Evolutionary conservation across 805 yeast genomes (phyloP).

Genomic region (Clavispora santaluciae): DNA sequence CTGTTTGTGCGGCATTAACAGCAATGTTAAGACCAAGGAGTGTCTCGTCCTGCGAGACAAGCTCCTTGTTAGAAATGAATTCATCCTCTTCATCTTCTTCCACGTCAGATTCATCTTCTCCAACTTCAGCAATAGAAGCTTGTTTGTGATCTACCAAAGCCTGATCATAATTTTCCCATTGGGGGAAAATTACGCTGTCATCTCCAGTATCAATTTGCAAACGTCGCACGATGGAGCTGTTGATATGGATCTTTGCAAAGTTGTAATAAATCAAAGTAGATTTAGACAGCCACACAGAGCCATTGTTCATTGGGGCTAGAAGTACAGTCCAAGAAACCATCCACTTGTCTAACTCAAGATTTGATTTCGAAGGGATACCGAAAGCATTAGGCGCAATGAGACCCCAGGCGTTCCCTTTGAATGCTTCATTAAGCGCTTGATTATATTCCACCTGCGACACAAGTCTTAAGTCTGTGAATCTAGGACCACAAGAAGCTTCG

Average conservation of each 20-base stretch:
- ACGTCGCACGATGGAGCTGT: slow-evolving; percentile 46
- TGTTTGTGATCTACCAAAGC: neutral
- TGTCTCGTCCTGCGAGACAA: slow-evolving; percentile 29
- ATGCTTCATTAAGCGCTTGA: slow-evolving; percentile 56
- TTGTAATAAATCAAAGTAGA: slow-evolving; percentile 66
- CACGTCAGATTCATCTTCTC: slow-evolving; percentile 17
- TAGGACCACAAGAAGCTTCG: neutral
- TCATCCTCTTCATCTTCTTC: slow-evolving; percentile 19
- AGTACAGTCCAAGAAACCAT: slow-evolving; percentile 77
- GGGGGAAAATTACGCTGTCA: slow-evolving; percentile 25
- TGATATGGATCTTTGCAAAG: slow-evolving; percentile 71
- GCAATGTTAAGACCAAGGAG: slow-evolving; percentile 47
- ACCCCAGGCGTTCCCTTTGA: slow-evolving; percentile 58
- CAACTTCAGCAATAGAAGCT: slow-evolving; percentile 13
- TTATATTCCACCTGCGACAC: slow-evolving; percentile 67
- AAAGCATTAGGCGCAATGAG: slow-evolving; percentile 53
- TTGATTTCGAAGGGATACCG: slow-evolving; percentile 65
- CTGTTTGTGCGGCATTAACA: slow-evolving; percentile 57
- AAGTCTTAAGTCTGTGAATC: slow-evolving; percentile 47
- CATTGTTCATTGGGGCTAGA: slow-evolving; percentile 54
- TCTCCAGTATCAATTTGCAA: slow-evolving; percentile 30
- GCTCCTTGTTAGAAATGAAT: slow-evolving; percentile 29
- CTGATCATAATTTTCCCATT: slow-evolving; percentile 20
- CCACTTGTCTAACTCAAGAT: slow-evolving; percentile 68
- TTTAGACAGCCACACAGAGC: slow-evolving; percentile 60